A percentile compares a stretch with the other conserved stretches of the same genome.
Conservation (phyloP, 2,329 filamentous ascomycete genomes). For the Purpureocillium lavendulum region DNA sequence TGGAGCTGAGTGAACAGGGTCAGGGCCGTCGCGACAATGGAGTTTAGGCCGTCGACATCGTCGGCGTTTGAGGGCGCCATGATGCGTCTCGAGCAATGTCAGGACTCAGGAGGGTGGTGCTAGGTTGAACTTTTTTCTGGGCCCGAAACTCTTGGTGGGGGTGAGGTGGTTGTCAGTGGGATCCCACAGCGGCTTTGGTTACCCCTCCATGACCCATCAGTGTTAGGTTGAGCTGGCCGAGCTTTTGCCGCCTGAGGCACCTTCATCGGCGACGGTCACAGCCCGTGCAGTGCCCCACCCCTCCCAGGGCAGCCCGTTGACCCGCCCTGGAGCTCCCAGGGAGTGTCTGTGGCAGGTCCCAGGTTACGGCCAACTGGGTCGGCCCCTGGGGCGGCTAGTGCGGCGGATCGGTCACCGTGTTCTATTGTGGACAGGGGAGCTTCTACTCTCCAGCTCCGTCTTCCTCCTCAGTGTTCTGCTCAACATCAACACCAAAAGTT, state of each 20-base stretch:
- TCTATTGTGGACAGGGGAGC: conserved; percentile 3
- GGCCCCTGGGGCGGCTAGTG: neutral
- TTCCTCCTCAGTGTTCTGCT: conserved; percentile 1
- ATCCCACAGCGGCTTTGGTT: no score
- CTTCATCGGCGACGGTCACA: no score
- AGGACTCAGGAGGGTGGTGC: neutral
- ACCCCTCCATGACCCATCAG: no score
- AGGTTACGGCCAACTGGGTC: neutral
- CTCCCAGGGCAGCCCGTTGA: no score
- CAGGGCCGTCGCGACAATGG: conserved; percentile 27
- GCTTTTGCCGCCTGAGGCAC: no score
- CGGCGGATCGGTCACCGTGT: conserved; percentile 6
- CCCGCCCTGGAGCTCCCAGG: no score
- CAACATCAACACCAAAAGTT: neutral
- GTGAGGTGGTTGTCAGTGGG: no score
- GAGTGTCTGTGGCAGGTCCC: no score
- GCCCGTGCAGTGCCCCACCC: no score
- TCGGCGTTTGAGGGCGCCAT: conserved; percentile 16
- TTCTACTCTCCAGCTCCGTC: neutral
- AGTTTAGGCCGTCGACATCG: conserved; percentile 28
- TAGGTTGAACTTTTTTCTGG: no score
- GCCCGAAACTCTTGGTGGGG: no score
- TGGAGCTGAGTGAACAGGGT: conserved; percentile 34
- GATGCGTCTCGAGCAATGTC: neutral
- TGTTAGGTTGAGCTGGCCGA: neutral